A percentile compares a stretch with the other conserved stretches of the same genome.
Evolutionary conservation across 148 eudicot genomes (phyloP).

Genomic region (Vaccinium darrowii): DNA sequence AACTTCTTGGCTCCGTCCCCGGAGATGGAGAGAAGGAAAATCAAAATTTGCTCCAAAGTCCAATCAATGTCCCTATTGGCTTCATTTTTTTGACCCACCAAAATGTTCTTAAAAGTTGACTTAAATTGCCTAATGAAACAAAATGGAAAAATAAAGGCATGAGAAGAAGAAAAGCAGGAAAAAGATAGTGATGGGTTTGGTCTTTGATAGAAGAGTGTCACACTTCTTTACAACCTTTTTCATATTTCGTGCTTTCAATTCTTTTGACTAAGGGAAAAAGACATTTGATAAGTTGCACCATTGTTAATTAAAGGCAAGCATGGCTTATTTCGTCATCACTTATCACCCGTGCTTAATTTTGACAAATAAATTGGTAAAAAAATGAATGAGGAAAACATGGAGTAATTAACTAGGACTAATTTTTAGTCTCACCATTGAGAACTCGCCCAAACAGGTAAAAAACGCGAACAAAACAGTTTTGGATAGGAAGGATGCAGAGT

Average conservation of each 20-base stretch:
- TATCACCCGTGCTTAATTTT: neutral
- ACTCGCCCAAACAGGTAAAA: neutral
- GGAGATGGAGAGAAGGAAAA: neutral
- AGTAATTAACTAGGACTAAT: no score
- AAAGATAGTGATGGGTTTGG: neutral
- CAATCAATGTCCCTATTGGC: neutral
- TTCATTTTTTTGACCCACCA: neutral
- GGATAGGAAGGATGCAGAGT: no score
- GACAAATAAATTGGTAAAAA: neutral
- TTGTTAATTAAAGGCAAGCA: neutral
- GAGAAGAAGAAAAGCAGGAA: neutral
- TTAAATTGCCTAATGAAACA: neutral
- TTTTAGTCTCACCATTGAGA: neutral
- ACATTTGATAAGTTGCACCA: neutral
- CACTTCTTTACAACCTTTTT: neutral
- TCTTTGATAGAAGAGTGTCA: neutral
- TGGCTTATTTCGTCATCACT: conserved; percentile 12
- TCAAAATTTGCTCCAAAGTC: neutral
- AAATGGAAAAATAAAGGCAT: neutral
- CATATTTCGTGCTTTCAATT: neutral
- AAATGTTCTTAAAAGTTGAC: neutral
- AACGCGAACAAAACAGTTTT: no score
- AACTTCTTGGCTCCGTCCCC: no score
- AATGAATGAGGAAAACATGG: neutral
- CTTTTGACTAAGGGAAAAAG: neutral